Conservation (phyloP, 169 alveolate genomes). For the Neospora caninum region DNA sequence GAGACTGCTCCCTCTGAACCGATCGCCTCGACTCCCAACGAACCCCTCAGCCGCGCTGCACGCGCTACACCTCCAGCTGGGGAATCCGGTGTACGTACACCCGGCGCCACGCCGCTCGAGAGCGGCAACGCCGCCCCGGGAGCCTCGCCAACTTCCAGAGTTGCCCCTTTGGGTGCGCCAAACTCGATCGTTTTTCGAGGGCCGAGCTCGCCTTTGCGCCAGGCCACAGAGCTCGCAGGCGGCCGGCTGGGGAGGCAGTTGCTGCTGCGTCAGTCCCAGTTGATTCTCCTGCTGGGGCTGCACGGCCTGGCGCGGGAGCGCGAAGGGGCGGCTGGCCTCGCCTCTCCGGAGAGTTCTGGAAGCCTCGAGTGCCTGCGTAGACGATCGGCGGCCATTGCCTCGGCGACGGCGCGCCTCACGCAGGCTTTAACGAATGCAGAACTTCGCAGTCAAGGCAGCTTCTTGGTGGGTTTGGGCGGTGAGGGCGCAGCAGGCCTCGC, state of each 20-base stretch:
- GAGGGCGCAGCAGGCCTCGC: background rate
- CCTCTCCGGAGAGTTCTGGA: background rate
- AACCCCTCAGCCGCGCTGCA: no score
- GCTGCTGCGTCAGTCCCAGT: background rate
- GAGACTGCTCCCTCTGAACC: background rate
- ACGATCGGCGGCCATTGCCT: background rate
- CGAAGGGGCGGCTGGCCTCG: background rate
- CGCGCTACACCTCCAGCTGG: background rate
- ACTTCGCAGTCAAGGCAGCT: no score
- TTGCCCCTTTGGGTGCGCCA: background rate
- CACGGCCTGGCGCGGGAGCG: constrained; percentile 2
- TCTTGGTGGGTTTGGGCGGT: background rate
- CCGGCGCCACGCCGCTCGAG: background rate
- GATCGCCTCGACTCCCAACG: background rate
- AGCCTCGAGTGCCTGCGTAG: background rate
- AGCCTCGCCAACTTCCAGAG: no score
- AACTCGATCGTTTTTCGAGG: background rate
- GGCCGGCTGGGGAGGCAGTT: background rate
- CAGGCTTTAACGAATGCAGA: background rate
- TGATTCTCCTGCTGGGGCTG: background rate
- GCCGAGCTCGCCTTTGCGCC: no score
- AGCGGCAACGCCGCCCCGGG: background rate
- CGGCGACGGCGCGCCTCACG: background rate
- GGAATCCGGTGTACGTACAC: no score
- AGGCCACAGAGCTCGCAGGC: no score